Evolutionary conservation across 2,329 filamentous ascomycete genomes (phyloP).

Genomic region (Calonectria honghensis): DNA sequence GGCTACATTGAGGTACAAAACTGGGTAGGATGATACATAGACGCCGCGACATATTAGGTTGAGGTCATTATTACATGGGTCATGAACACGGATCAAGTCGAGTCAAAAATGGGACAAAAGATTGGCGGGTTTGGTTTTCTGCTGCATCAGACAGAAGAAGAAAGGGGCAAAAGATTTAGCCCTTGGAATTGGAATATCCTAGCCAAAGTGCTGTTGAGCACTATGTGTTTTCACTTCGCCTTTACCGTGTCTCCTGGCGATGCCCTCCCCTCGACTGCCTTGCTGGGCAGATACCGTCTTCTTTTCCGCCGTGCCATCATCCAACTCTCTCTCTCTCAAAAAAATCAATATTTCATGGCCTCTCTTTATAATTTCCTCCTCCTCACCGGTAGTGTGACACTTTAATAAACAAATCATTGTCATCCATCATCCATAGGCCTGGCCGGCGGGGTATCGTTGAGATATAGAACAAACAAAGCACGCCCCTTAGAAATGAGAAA

Average conservation of each 20-base stretch:
- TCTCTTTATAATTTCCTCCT: constrained; percentile 20
- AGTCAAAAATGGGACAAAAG: constrained; percentile 5
- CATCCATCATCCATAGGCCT: constrained; percentile 58
- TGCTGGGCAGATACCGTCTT: constrained; percentile 7
- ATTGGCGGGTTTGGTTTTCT: constrained; percentile 34
- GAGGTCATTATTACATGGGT: neutral
- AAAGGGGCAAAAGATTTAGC: constrained; percentile 20
- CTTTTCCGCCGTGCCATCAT: constrained; percentile 23
- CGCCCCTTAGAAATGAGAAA: constrained; percentile 55
- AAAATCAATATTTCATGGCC: constrained; percentile 3
- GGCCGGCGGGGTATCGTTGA: constrained; percentile 64
- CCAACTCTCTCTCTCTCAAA: neutral
- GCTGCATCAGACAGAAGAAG: constrained; percentile 36
- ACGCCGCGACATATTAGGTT: neutral
- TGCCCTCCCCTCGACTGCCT: neutral
- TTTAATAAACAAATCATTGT: constrained; percentile 43
- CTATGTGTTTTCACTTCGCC: constrained; percentile 17
- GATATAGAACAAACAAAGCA: constrained; percentile 62
- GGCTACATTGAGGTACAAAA: neutral
- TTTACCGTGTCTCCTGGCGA: neutral
- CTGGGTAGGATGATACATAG: constrained; percentile 29
- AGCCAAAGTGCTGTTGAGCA: constrained; percentile 24
- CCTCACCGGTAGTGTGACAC: neutral
- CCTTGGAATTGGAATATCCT: constrained; percentile 35
- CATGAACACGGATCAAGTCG: neutral